These are phyloP conservation scores for Tolypocladium amazonense DNA, from an alignment of 2,329 filamentous ascomycete genomes.

Conservation along the genomic window DNA sequence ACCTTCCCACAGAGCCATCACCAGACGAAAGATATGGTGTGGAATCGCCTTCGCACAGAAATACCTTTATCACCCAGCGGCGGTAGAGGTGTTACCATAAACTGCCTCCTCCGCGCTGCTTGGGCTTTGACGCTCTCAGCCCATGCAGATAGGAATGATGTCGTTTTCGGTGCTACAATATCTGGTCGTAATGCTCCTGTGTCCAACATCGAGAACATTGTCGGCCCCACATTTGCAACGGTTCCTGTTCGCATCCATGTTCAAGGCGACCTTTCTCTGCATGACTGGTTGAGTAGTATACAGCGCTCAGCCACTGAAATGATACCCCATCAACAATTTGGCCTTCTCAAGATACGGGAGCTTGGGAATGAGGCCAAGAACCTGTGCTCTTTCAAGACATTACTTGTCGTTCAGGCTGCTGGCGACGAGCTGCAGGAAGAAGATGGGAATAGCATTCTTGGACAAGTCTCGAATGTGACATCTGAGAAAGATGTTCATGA, in stretches of 20 bases:
- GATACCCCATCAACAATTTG: conserved; percentile 1
- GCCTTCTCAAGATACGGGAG: conserved; percentile 1
- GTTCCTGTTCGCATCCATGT: background rate
- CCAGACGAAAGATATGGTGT: background rate
- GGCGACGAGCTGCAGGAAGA: background rate
- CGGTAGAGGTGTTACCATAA: background rate
- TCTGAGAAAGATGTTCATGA: background rate
- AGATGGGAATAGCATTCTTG: background rate
- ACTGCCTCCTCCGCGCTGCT: background rate
- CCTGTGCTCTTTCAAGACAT: background rate
- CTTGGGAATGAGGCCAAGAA: background rate
- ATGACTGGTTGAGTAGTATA: background rate
- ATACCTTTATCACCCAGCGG: background rate
- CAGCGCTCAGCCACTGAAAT: background rate
- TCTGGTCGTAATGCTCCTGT: background rate
- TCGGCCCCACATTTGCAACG: background rate
- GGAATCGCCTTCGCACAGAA: background rate
- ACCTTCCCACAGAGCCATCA: background rate
- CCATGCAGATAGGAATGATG: background rate
- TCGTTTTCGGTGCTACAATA: background rate
- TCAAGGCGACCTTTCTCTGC: background rate
- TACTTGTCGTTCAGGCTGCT: conserved; percentile 1
- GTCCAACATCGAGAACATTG: background rate
- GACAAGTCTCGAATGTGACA: background rate
- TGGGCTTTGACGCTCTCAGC: background rate